Conservation (phyloP, 768 basidiomycete species). For the Phaeolepiota aurea region DNA sequence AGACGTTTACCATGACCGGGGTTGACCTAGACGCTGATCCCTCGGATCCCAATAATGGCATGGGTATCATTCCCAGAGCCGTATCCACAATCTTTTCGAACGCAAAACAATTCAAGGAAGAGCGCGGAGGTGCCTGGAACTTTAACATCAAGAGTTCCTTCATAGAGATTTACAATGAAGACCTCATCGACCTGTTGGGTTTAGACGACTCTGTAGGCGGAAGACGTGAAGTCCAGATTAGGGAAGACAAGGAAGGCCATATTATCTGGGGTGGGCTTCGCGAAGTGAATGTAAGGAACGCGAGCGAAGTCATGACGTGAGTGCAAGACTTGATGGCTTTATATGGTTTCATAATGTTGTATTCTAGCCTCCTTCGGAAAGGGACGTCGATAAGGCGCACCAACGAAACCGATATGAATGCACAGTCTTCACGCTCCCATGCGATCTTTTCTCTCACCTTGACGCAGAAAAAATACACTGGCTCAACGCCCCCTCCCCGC, state of each 20-base stretch:
- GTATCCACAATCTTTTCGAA: constrained; percentile 81
- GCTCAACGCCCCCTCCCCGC: constrained; percentile 60
- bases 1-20: constrained; percentile 98
- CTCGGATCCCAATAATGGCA: constrained; percentile 70
- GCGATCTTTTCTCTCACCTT: constrained; percentile 97
- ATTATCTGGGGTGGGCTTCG: constrained; percentile 96
- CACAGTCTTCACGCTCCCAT: constrained; percentile 95
- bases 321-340: constrained; percentile 20
- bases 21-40: constrained; percentile 85
- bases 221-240: constrained; percentile 84
- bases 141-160: constrained; percentile 84
- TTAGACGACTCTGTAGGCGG: constrained; percentile 58
- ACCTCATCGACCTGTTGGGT: constrained; percentile 89
- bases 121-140: constrained; percentile 68
- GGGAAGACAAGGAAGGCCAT: constrained; percentile 94
- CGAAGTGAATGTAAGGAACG: constrained; percentile 81
- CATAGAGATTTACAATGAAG: constrained; percentile 98
- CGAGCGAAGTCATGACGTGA: constrained; percentile 87
- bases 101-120: constrained; percentile 70
- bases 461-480: constrained; percentile 81
- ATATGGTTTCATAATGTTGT: neutral
- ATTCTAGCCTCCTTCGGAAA: constrained; percentile 68
- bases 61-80: constrained; percentile 94
- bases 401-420: constrained; percentile 98
- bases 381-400: constrained; percentile 90